Percentiles rank a stretch among this genome's conserved stretches.
Evolutionary conservation across 2,329 filamentous ascomycete species (phyloP).

Genomic region (Hypocrella siamensis): DNA sequence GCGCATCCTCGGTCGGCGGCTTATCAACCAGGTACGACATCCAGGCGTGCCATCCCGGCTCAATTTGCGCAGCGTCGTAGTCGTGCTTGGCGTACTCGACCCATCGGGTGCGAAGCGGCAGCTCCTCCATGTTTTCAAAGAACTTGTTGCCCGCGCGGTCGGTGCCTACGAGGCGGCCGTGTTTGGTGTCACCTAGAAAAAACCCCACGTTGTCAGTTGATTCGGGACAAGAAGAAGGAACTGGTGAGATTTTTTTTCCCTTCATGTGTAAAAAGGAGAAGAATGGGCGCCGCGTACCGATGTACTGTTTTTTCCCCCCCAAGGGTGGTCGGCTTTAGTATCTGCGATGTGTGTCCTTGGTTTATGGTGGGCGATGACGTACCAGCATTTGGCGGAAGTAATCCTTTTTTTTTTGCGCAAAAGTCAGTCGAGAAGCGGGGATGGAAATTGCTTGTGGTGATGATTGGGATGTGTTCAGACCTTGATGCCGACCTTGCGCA

Average conservation of each 20-base stretch:
- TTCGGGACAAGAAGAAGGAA: neutral
- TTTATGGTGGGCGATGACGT: slow-evolving; percentile 27
- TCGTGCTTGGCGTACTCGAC: slow-evolving; percentile 90
- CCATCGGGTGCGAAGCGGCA: slow-evolving; percentile 93
- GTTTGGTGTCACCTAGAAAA: slow-evolving; percentile 82
- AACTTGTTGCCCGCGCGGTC: slow-evolving; percentile 96
- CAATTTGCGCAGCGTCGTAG: slow-evolving; percentile 68
- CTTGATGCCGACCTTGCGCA: slow-evolving; percentile 80
- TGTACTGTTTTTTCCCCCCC: slow-evolving; percentile 32
- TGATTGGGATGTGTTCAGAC: slow-evolving; percentile 32
- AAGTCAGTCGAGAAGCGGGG: neutral
- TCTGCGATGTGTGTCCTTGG: slow-evolving; percentile 2
- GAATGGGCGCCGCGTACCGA: slow-evolving; percentile 37
- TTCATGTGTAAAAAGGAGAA: too few relatives aligned
- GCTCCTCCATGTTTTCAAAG: slow-evolving; percentile 89
- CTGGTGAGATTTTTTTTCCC: too few relatives aligned
- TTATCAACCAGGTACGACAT: slow-evolving; percentile 87
- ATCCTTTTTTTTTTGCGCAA: slow-evolving; percentile 51
- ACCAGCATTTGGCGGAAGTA: slow-evolving; percentile 87
- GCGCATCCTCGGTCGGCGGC: slow-evolving; percentile 60
- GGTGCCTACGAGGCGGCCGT: slow-evolving; percentile 66
- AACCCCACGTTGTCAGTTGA: neutral
- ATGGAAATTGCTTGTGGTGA: neutral
- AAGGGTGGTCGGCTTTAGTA: neutral
- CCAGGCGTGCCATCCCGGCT: slow-evolving; percentile 97